phyloP scores from a whole-genome alignment of 2,329 filamentous ascomycete genomes.

The Verruconis gallopava region DNA sequence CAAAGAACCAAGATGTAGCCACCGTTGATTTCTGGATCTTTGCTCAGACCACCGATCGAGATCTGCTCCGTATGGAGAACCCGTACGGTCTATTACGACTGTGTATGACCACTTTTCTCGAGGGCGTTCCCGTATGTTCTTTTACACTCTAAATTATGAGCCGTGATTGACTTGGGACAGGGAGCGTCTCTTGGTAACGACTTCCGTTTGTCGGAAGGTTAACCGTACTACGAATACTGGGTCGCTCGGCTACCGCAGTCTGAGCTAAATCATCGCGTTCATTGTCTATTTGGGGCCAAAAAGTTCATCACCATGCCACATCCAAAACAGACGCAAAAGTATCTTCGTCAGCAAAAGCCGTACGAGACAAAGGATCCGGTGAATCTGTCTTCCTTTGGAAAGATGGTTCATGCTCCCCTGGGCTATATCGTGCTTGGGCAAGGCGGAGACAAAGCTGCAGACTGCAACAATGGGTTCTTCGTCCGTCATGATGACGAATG shows the following conservation, averaged over 20 bases:
- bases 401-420: slow-evolving; percentile 1
- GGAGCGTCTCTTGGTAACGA: slow-evolving; percentile 15
- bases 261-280: slow-evolving; percentile 11
- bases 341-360: slow-evolving; percentile 13
- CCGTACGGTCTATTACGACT: slow-evolving; percentile 18
- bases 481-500: slow-evolving; percentile 18
- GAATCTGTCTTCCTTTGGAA: slow-evolving; percentile 2
- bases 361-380: slow-evolving; percentile 7
- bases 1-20: slow-evolving; percentile 14
- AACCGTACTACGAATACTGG: slow-evolving; percentile 21
- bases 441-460: slow-evolving; percentile 8
- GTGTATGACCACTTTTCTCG: slow-evolving; percentile 15
- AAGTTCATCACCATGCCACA: slow-evolving; percentile 11
- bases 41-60: slow-evolving; percentile 11
- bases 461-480: slow-evolving; percentile 11
- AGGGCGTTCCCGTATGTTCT: no score
- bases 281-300: slow-evolving; percentile 9
- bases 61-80: slow-evolving; percentile 14
- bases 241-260: slow-evolving; percentile 16
- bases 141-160: no score
- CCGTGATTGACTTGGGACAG: no score
- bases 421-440: slow-evolving; percentile 16
- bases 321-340: slow-evolving; percentile 9
- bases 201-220: slow-evolving; percentile 19
- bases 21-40: slow-evolving; percentile 16